Evolutionary conservation across 2,329 filamentous ascomycete genomes (phyloP).

Genomic region (Cucurbitaria berberidis): DNA sequence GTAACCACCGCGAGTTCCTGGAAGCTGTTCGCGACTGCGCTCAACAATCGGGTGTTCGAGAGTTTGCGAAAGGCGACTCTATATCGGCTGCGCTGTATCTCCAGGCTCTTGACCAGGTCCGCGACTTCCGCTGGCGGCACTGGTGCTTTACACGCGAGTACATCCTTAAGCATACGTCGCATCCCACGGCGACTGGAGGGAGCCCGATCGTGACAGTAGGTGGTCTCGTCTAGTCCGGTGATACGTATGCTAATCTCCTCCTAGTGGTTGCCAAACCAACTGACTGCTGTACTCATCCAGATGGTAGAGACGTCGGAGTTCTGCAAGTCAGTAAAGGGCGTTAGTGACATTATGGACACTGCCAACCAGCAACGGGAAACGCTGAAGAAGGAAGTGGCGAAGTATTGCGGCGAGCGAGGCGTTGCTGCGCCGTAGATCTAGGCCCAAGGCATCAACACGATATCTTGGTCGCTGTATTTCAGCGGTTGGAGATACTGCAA

Average conservation of each 20-base stretch:
- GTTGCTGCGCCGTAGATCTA: slow-evolving; percentile 35
- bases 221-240: not conserved
- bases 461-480: too few relatives aligned
- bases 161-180: slow-evolving; percentile 76
- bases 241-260: slow-evolving; percentile 11
- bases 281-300: slow-evolving; percentile 73
- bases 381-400: slow-evolving; percentile 74
- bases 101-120: slow-evolving; percentile 70
- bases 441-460: not conserved
- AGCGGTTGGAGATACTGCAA: too few relatives aligned
- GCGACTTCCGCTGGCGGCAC: slow-evolving; percentile 82
- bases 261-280: slow-evolving; percentile 79
- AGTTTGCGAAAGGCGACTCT: slow-evolving; percentile 69
- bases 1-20: slow-evolving; percentile 86
- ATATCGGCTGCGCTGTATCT: slow-evolving; percentile 57
- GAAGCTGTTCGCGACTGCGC: slow-evolving; percentile 67
- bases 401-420: slow-evolving; percentile 72
- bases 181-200: slow-evolving; percentile 80
- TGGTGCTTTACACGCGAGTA: slow-evolving; percentile 88
- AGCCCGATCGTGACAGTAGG: slow-evolving; percentile 75
- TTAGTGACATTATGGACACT: slow-evolving; percentile 70
- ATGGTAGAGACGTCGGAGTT: slow-evolving; percentile 67
- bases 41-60: slow-evolving; percentile 61
- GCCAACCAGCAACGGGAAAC: slow-evolving; percentile 68
- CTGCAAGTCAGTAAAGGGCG: slow-evolving; percentile 54